Conservation (phyloP, 2,329 filamentous ascomycete genomes). For the Cladosporium sp. region DNA sequence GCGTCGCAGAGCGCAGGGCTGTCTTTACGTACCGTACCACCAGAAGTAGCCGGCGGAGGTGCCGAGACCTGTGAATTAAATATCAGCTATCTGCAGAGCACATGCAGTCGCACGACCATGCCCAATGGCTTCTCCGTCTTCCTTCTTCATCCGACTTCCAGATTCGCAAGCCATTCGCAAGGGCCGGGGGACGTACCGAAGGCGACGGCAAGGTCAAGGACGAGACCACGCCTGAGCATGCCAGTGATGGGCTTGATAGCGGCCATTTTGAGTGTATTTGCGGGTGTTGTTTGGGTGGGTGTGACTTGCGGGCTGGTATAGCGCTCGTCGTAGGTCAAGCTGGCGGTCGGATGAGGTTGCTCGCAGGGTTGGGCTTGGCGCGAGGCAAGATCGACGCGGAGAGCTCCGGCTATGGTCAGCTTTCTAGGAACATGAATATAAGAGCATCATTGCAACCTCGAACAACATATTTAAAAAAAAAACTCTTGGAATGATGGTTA, state of each 20-base stretch:
- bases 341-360: not conserved
- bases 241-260: slow-evolving; percentile 48
- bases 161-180: not conserved
- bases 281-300: slow-evolving; percentile 1
- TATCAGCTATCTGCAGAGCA: slow-evolving; percentile 14
- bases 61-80: slow-evolving; percentile 51
- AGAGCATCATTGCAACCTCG: no score
- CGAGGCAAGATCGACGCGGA: not conserved
- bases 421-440: not conserved
- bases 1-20: slow-evolving; percentile 5
- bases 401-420: not conserved
- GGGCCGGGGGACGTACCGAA: slow-evolving; percentile 50
- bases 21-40: slow-evolving; percentile 58
- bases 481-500: no score
- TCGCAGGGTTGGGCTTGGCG: not conserved
- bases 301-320: not conserved
- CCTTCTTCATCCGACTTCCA: not conserved
- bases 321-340: not conserved
- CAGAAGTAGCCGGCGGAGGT: slow-evolving; percentile 60
- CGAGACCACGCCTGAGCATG: slow-evolving; percentile 62
- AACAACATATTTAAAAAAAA: no score
- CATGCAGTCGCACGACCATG: not conserved
- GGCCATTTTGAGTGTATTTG: slow-evolving; percentile 29
- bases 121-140: not conserved
- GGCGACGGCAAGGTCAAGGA: slow-evolving; percentile 63